Base-by-base conservation (phyloP, 2,329 filamentous ascomycete species). In the Claviceps purpurea region DNA sequence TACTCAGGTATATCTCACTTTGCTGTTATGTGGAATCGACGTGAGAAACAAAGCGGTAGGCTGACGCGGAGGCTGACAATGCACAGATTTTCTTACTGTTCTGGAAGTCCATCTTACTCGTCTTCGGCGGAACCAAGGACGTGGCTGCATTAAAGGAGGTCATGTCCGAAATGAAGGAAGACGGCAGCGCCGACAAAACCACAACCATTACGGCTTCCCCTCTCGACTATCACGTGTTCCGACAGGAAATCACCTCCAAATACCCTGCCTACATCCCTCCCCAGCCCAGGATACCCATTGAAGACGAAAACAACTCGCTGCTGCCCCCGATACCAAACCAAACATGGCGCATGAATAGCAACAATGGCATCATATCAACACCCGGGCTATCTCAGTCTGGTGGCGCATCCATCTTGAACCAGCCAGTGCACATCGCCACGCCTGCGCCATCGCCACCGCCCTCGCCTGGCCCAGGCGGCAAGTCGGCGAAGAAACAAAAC, bases 401-500 rank as follows among this genome's bases (percentile, higher is more conserved):
- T 52, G 80, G 83, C 56, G 74, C 79, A 8, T 96, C 90, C 0
- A 97, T 98, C 61, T 77, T 98, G 26, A 83, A 97, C 64, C 91
- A 97, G 62, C 89, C 93, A 5, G 91, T 98, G 5, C 93, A 98
- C 66, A 98, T 98, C 60, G 93, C 93, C n/a, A 98, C 93, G 1
- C 93, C 93, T 0, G 91, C 90, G 0, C 93, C 93, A 1, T 98
- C 93, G 0, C 93, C 93, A 24, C 93, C 93, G 0, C 93, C 93
- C 1, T 96, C 91, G 1, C 93, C 93, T 0, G 77, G 74, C 10
- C 84, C 85, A 38, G 90, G 89, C 26, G 89, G 89, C 0, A 98
- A 97, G 66, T 88, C 87, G 50, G 90, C 86, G 1, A 98, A 98
- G 74, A 98, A 98, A 65, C 93, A 98, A 63, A 98, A 97, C 60